A percentile compares a stretch with the other conserved stretches of the same genome.
phyloP scores from a whole-genome alignment of 768 basidiomycete genomes.

The Boletus rufocinnamomeus region DNA sequence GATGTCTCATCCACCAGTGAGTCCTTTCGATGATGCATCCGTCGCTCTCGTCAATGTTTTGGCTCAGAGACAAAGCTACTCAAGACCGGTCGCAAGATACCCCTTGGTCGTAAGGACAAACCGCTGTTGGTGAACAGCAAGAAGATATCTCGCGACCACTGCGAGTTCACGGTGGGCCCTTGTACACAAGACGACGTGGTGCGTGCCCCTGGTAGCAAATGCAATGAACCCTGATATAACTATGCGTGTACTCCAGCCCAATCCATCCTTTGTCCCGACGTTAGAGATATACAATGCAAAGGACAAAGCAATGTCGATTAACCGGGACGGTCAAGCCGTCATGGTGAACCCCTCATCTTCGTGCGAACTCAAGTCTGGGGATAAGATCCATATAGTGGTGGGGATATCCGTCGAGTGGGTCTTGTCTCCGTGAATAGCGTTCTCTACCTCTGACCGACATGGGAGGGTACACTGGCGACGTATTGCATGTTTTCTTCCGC shows the following conservation, averaged over 20 bases:
- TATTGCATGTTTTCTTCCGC: slow-evolving; percentile 50
- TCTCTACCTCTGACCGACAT: slow-evolving; percentile 4
- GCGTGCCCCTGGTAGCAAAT: slow-evolving; percentile 27
- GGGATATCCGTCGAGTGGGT: slow-evolving; percentile 49
- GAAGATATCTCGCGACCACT: slow-evolving; percentile 66
- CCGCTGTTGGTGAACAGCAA: slow-evolving; percentile 56
- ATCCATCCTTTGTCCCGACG: slow-evolving; percentile 50
- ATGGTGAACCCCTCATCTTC: slow-evolving; percentile 41
- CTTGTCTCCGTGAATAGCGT: not conserved
- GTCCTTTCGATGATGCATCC: slow-evolving; percentile 31
- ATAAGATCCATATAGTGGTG: slow-evolving; percentile 48
- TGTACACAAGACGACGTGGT: slow-evolving; percentile 59
- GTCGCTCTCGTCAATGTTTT: not conserved
- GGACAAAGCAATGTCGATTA: slow-evolving; percentile 47
- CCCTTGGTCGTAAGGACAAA: slow-evolving; percentile 58
- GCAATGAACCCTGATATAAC: not conserved
- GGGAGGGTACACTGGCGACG: slow-evolving; percentile 53
- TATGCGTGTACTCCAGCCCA: slow-evolving; percentile 38
- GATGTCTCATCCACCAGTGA: slow-evolving; percentile 45
- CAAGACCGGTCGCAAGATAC: slow-evolving; percentile 56
- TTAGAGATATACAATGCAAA: slow-evolving; percentile 51
- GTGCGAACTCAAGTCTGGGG: slow-evolving; percentile 54
- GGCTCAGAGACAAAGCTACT: slow-evolving; percentile 56
- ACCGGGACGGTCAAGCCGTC: slow-evolving; percentile 36
- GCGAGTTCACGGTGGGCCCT: slow-evolving; percentile 54